These are phyloP conservation scores for Cladosporium sp. DNA, from an alignment of 2,329 filamentous ascomycete genomes.

Conservation along the genomic window DNA sequence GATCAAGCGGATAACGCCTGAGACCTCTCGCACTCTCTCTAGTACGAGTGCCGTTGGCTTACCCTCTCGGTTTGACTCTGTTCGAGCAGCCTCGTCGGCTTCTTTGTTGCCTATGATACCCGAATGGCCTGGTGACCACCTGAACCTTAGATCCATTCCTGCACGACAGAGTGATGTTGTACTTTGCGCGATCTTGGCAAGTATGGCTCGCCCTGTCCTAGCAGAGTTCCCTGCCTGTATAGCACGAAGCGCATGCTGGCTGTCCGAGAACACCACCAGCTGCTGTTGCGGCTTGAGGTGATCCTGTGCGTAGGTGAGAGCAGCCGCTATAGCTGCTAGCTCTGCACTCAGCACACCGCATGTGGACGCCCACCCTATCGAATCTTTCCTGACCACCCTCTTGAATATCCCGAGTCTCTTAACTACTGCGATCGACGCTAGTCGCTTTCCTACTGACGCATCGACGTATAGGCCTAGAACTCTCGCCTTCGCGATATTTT, in stretches of 20 bases:
- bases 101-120: conserved; percentile 1
- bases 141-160: not conserved
- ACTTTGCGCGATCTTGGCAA: not conserved
- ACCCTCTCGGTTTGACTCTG: not conserved
- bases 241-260: not conserved
- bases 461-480: too few species aligned
- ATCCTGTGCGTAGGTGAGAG: not conserved
- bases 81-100: not conserved
- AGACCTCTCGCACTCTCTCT: conserved; percentile 4
- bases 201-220: not conserved
- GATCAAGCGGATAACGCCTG: conserved; percentile 2
- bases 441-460: too few species aligned
- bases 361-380: too few species aligned
- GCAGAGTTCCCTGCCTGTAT: not conserved
- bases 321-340: too few species aligned
- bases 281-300: not conserved
- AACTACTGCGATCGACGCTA: too few species aligned
- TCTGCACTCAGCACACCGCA: too few species aligned
- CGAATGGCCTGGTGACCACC: not conserved
- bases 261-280: not conserved
- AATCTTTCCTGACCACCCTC: too few species aligned
- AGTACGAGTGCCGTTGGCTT: not conserved
- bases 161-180: not conserved
- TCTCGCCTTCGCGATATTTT: too few species aligned
- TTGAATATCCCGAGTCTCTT: too few species aligned